These are phyloP conservation scores for Fusarium luffae DNA, from an alignment of 2,329 filamentous ascomycete genomes.

Conservation along the genomic window DNA sequence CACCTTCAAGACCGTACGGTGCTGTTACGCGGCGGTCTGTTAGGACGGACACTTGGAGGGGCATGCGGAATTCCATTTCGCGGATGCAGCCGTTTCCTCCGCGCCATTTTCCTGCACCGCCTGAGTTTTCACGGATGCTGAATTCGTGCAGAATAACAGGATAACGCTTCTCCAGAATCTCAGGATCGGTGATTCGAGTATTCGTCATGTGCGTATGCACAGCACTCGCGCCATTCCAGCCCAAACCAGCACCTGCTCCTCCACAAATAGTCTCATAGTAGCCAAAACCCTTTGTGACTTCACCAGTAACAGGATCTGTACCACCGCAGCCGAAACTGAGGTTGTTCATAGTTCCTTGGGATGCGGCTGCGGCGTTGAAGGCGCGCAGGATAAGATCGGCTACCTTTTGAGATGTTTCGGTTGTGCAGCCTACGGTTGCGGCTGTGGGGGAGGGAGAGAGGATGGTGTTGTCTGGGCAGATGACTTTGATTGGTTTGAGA, in stretches of 20 bases:
- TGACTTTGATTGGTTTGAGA: constrained; percentile 52
- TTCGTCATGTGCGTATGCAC: constrained; percentile 54
- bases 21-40: constrained; percentile 80
- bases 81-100: constrained; percentile 83
- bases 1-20: constrained; percentile 80
- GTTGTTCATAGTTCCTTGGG: constrained; percentile 84
- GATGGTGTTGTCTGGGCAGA: constrained; percentile 47
- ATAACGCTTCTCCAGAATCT: constrained; percentile 52
- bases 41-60: constrained; percentile 81
- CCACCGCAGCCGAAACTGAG: constrained; percentile 79
- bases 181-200: constrained; percentile 52
- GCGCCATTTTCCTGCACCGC: constrained; percentile 71
- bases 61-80: constrained; percentile 84
- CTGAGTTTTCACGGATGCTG: constrained; percentile 49
- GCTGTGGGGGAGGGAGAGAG: constrained; percentile 50
- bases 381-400: constrained; percentile 78
- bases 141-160: constrained; percentile 50
- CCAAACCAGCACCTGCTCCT: constrained; percentile 47
- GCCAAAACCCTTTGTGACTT: constrained; percentile 48
- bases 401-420: constrained; percentile 51
- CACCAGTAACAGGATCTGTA: constrained; percentile 40
- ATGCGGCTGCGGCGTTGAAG: constrained; percentile 78
- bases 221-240: constrained; percentile 47
- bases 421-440: constrained; percentile 49
- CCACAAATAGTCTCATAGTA: constrained; percentile 53